phyloP scores from a whole-genome alignment of 179 eudicot genomes.

The Drosera spatulata region DNA sequence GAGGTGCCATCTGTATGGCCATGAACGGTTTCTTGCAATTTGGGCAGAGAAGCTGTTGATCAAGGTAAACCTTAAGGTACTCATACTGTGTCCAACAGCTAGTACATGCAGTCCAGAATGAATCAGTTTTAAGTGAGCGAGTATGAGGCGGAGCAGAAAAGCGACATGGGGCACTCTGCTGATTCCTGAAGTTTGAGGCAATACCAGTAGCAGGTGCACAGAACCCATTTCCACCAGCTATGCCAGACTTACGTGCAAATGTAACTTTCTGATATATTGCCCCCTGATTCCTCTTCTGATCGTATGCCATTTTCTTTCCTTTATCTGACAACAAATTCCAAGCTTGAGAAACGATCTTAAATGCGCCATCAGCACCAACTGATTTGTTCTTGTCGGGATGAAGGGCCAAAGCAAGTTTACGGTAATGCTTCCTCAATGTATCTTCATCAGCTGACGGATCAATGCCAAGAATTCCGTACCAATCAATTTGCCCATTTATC shows the following conservation, averaged over 20 bases:
- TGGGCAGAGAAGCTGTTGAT: constrained; percentile 27
- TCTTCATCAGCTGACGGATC: constrained; percentile 22
- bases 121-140: constrained; percentile 9
- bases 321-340: constrained; percentile 21
- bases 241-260: constrained; percentile 7
- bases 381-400: constrained; percentile 20
- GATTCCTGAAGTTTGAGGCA: constrained; percentile 6
- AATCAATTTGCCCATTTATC: constrained; percentile 25
- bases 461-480: constrained; percentile 34
- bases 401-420: constrained; percentile 18
- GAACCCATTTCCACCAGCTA: constrained; percentile 4
- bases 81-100: constrained; percentile 32
- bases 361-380: no score
- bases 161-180: constrained; percentile 5
- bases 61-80: constrained; percentile 16
- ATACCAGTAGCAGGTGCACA: background rate
- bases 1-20: constrained; percentile 23
- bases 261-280: constrained; percentile 9
- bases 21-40: constrained; percentile 19
- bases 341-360: constrained; percentile 29
- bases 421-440: constrained; percentile 18
- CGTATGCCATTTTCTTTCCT: constrained; percentile 19
- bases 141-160: constrained; percentile 9
- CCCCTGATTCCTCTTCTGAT: constrained; percentile 11
- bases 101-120: constrained; percentile 36